Base-by-base conservation (phyloP, 306 rosid genomes). In the Dryas drummondii region DNA sequence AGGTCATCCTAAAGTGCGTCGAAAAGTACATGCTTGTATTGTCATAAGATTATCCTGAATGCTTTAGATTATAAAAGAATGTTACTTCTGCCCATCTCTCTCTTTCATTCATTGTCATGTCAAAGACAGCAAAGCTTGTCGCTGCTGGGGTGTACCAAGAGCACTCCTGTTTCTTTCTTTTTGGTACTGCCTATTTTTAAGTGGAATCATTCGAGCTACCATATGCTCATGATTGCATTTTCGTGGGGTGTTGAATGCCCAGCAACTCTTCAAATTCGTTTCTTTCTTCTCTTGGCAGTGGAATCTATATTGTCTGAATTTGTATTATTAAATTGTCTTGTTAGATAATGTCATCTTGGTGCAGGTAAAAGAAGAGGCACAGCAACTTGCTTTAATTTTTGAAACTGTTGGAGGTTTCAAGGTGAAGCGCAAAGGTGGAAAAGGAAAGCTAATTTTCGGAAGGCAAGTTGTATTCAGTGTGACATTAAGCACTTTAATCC, bases 401-500 rank as follows among this genome's bases (percentile, higher is more conserved):
- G 97, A 94, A 87, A 83, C 99, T 58, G 92, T 87, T 72, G 99
- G 97, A 77, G 90, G 89, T 84, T 92, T 94, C 82, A 90, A 90
- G 88, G 99, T 94, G 79, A 94, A 85, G 85, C 97, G 99, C 71
- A 94, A 90, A 87, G 99, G 97, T 70, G 97, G 97, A 74, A 94
- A 92, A 81, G 99, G 99, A 78, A 92, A 92, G 81, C 97, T 83
- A 79, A 94, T 94, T 52, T 94, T 92, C 58, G 99, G 99, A 83
- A 90, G 86, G 98, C 90, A 47, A 78, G 80, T 67, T 37, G 49
- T 61, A 74, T 53, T 45, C 54, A 52, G 48, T 63, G 66, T 81
- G 47, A 63, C 47, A 66, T n/a, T 69, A 14, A 41, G 51, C 26
- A 50, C 19, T 78, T 54, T 15, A 8, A 13, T 76, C 68, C 54